Evolutionary conservation across 768 basidiomycete genomes (phyloP).

Genomic region (Xerocomus potaroensis): DNA sequence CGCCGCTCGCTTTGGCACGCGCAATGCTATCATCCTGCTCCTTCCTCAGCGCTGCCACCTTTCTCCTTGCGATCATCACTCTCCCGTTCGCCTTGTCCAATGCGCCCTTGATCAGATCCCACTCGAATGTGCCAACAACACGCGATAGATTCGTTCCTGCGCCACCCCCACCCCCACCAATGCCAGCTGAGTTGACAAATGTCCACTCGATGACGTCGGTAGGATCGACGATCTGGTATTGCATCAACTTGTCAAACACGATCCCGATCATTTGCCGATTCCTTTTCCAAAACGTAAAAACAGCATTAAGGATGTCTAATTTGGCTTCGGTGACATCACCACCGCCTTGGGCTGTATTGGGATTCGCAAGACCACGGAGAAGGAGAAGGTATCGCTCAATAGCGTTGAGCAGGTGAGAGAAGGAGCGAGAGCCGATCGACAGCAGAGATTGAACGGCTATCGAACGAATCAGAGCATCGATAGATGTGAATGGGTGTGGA

Average conservation of each 20-base stretch:
- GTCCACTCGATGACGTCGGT: slow-evolving; percentile 86
- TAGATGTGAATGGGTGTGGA: slow-evolving; percentile 47
- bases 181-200: slow-evolving; percentile 51
- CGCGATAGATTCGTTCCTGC: slow-evolving; percentile 34
- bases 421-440: slow-evolving; percentile 89
- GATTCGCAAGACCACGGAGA: slow-evolving; percentile 54
- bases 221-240: slow-evolving; percentile 96
- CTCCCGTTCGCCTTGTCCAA: slow-evolving; percentile 90
- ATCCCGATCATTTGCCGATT: slow-evolving; percentile 86
- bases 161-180: slow-evolving; percentile 32
- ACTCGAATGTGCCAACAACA: slow-evolving; percentile 66
- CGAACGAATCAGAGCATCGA: slow-evolving; percentile 65
- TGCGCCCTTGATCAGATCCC: slow-evolving; percentile 80
- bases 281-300: slow-evolving; percentile 76
- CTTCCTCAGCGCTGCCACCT: slow-evolving; percentile 70
- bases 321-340: slow-evolving; percentile 54
- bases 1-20: slow-evolving; percentile 60
- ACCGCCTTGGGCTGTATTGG: slow-evolving; percentile 7
- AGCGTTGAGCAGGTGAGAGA: slow-evolving; percentile 96
- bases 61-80: slow-evolving; percentile 71
- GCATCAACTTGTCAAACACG: slow-evolving; percentile 96
- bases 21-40: slow-evolving; percentile 88
- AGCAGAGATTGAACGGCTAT: slow-evolving; percentile 86
- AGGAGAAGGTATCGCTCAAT: slow-evolving; percentile 90
- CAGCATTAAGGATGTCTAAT: slow-evolving; percentile 64